These are phyloP conservation scores for Penicillium sp. DNA, from an alignment of 2,329 filamentous ascomycete species.

Conservation along the genomic window DNA sequence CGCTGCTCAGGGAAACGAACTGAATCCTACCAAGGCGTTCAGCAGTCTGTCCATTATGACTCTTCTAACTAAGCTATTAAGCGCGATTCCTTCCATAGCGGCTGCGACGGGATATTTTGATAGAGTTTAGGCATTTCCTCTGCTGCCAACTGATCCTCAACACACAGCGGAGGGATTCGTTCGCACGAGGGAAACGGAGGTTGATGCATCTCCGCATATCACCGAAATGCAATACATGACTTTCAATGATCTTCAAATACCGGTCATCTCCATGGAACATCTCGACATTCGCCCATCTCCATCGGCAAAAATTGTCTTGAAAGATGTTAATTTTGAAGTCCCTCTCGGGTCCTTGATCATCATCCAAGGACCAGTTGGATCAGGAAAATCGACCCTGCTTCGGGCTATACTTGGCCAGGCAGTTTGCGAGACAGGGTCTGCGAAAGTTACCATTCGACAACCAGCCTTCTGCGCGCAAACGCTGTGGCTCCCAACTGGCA, in stretches of 20 bases:
- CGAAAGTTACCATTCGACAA: not conserved
- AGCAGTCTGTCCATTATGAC: not conserved
- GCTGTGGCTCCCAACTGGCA: not conserved
- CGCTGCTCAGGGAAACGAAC: not conserved
- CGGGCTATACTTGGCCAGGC: not conserved
- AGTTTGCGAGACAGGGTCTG: not conserved
- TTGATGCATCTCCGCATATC: not conserved
- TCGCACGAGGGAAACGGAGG: not conserved
- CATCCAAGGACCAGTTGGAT: not conserved
- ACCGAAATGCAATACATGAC: not conserved
- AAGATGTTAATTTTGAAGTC: not conserved
- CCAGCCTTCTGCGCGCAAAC: not conserved
- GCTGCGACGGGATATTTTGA: not conserved
- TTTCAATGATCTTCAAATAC: not conserved
- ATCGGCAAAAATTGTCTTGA: not conserved
- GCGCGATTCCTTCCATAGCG: not conserved
- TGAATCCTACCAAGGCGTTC: not conserved
- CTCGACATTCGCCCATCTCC: not conserved
- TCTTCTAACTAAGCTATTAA: not conserved
- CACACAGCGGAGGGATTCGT: rapidly evolving
- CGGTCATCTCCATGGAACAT: not conserved
- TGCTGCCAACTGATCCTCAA: not conserved
- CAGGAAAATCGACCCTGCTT: not conserved
- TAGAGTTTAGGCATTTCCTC: not conserved
- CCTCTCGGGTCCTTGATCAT: not conserved